Evolutionary conservation across 129 eudicot genomes (phyloP), one percentile per base, ranked within the genome.

Genomic region (Helichrysum umbraculigerum): DNA sequence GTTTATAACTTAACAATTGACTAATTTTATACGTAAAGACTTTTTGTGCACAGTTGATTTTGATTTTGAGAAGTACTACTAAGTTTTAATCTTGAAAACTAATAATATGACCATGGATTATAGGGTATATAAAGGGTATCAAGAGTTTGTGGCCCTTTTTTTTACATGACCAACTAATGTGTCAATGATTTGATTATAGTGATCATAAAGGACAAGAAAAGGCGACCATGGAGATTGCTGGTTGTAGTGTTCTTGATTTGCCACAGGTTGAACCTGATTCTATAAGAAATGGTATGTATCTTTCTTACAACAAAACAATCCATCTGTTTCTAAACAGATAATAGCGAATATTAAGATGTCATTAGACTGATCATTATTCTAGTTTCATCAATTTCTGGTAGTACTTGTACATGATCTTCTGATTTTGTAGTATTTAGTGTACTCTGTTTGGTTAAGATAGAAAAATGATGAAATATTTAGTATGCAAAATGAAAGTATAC

Each of bases 221-320:
- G 34, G 47, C 37, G 6, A 37, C 37, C 16, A 44, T 44, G 51
- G 51, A 44, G 51, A 44, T 44, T 44, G 51, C 51, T 11, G 51
- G 51, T 10, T 44, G 51, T 44, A 10, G 51, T 44, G 51, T 10
- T 15, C 76, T 10, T 78, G 63, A 59, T 77, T 54, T 71, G 34
- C 75, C 8, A 10, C 41, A 62, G 52, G 71, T 15, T 79, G 78
- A 62, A 47, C 71, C n/a, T 66, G 66, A 47, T 22, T 76, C 42
- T 52, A 52, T 17, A 35, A 76, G 35, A 35, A 67, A 29, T 22
- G 73, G 80, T 76, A 37, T 37, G 68, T 35, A 42, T 68, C 39
- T 47, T 70, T 21, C 21, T 14, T 28, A 25, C 63, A 6, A 11
- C 52, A 70, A 8, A 51, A 12, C 54, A 34, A 7, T 37, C 41